These are phyloP conservation scores for Paragyromitra xinjiangensis DNA, from an alignment of 495 filamentous ascomycete genomes.

Conservation along the genomic window DNA sequence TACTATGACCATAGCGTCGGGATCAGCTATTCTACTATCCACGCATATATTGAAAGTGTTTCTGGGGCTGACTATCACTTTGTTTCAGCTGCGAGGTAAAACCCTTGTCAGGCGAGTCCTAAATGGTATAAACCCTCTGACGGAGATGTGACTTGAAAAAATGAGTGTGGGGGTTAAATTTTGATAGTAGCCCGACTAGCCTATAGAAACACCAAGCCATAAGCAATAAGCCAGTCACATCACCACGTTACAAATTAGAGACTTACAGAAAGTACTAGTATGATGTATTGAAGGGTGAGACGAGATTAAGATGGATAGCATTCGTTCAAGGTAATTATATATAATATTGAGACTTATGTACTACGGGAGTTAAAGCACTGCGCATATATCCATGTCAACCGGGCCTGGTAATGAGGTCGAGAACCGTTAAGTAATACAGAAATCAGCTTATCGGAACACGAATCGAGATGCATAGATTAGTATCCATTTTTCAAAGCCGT, in stretches of 20 bases:
- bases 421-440: slow-evolving; percentile 29
- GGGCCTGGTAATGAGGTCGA: slow-evolving; percentile 17
- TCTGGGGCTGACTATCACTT: slow-evolving; percentile 7
- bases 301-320: neutral
- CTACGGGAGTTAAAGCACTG: slow-evolving; percentile 7
- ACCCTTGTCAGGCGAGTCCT: neutral
- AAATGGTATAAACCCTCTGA: slow-evolving; percentile 32
- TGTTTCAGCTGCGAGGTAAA: slow-evolving; percentile 13
- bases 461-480: slow-evolving; percentile 24
- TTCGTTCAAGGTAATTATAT: slow-evolving; percentile 1
- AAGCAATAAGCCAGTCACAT: slow-evolving; percentile 6
- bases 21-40: neutral
- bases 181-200: slow-evolving; percentile 14
- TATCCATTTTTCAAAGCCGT: slow-evolving; percentile 13
- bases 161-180: slow-evolving; percentile 21
- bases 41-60: neutral
- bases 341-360: slow-evolving; percentile 15
- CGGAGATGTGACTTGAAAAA: slow-evolving; percentile 8
- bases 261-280: neutral
- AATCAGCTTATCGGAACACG: slow-evolving; percentile 21
- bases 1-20: neutral
- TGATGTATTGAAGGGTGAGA: neutral
- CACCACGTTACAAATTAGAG: slow-evolving; percentile 16
- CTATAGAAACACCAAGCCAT: slow-evolving; percentile 18
- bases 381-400: slow-evolving; percentile 19